A percentile compares a stretch with the other conserved stretches of the same genome.
Evolutionary conservation across 768 basidiomycete species (phyloP).

Genomic region (Fistulinella prunicolor): DNA sequence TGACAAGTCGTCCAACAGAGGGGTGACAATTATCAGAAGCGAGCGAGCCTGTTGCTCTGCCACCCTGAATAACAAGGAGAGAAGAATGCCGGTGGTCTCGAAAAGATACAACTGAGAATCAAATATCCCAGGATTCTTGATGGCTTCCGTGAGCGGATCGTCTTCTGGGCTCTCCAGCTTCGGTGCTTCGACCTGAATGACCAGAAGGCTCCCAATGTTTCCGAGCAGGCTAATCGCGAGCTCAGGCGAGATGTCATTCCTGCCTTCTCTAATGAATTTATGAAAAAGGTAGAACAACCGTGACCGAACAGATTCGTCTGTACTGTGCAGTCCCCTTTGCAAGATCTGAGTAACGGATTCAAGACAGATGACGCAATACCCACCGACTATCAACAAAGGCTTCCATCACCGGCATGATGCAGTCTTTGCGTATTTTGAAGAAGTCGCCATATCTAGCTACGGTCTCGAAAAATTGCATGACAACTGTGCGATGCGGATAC

Average conservation of each 20-base stretch:
- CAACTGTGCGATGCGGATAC: constrained; percentile 81
- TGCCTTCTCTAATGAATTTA: constrained; percentile 83
- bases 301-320: constrained; percentile 62
- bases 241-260: constrained; percentile 71
- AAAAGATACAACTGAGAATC: constrained; percentile 93
- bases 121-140: constrained; percentile 68
- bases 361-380: constrained; percentile 23
- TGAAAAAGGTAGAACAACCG: constrained; percentile 91
- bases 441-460: constrained; percentile 92
- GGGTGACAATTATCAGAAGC: constrained; percentile 75
- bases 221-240: constrained; percentile 71
- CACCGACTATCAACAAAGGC: constrained; percentile 85
- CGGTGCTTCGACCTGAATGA: constrained; percentile 72
- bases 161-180: constrained; percentile 70
- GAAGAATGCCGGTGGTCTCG: constrained; percentile 84
- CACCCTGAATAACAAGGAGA: constrained; percentile 67
- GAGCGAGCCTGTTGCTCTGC: constrained; percentile 67
- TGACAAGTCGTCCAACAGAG: constrained; percentile 73
- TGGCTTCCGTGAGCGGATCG: constrained; percentile 77
- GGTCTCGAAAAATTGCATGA: constrained; percentile 91
- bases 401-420: constrained; percentile 81
- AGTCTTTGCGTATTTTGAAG: constrained; percentile 90
- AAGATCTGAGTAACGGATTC: constrained; percentile 4
- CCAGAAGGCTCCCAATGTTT: constrained; percentile 72
- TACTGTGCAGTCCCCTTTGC: constrained; percentile 81